Base-by-base conservation (phyloP, 371 early-diverging fungal species). In the Mucor racemosus region DNA sequence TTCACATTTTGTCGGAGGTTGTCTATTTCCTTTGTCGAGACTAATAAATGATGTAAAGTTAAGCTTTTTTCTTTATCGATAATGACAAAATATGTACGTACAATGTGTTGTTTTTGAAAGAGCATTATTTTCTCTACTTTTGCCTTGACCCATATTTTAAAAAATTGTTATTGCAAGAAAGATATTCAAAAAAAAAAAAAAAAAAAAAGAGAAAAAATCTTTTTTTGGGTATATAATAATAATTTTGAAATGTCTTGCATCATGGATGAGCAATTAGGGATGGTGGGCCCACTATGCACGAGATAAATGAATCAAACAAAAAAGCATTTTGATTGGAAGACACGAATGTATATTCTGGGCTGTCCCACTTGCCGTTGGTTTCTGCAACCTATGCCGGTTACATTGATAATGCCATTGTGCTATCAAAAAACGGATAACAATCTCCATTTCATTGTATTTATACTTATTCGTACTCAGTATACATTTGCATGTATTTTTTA, bases 1-100 rank as follows among this genome's bases (percentile, higher is more conserved):
- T 86, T 85, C 69, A 93, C 88, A 64, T 90, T 89, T 58, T 79
- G 77, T 60, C 90, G 81, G 38, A 93, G 76, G 60, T 83, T 75
- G 64, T 82, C 67, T 68, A 93, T 91, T 72, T 93, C 92, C 40
- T 86, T 75, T 58, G 79, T 75, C 9, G 91, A 65, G 26, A 65
- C 65, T 65, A 50, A 11, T 21, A 10, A 42, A 55, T 13, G 36
- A 35, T 21, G 21, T 44, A 44, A 42, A 33, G 17, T 40, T 21
- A 26, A 11, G 36, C 19, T 59, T 19, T 21, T 10, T 1, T 13
- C 2, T 13, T 21, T 38, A 7, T 11, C 7, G 5, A 31, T 31
- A 35, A 46, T 19, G 44, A 60, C 48, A 21, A 19, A 48, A 48
- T 10, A 7, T 41, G 39, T 21, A 38, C 60, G 76, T 84, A 86